Base-by-base conservation (phyloP, 345 rosid genomes). In the Citrus mangshanensis region DNA sequence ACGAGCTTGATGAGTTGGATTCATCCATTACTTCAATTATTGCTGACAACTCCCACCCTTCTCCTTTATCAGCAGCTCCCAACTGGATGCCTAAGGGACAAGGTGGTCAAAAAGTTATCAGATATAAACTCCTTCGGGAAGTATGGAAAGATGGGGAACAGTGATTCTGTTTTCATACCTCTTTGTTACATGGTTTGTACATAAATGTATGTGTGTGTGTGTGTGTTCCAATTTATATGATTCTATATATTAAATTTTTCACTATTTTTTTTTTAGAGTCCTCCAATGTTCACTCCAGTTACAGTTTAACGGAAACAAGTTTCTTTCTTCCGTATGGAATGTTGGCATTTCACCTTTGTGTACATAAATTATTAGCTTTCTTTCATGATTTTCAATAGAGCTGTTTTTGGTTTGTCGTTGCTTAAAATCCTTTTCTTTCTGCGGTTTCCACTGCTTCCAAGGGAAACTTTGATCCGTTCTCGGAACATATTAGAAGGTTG, bases 1-100 rank as follows among this genome's bases (percentile, higher is more conserved):
- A 93, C 30, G 99, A 93, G 85, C 92, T 93, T 12, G 95, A 91
- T 25, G 97, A 92, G 80, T 80, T 93, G 81, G 99, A 91, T 86
- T 87, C 96, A 5, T 91, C 94, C 2, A 67, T 92, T 37, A 83
- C 83, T 73, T 87, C 97, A 0, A 85, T 93, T 64, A n/a, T 82
- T 46, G 67, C 81, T 2, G 91, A 88, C 61, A 87, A 86, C 77
- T 42, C 81, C 68, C 76, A 68, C 59, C 77, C 77, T 82, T 85
- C 82, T 79, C 79, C 86, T n/a, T 28, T 80, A 63, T 80, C 88
- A 25, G 69, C 63, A 54, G 70, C 89, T 30, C 83, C 88, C n/a
- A 80, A 84, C 49, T 85, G 89, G 91, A 75, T 87, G 89, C 88
- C 82, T 0, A 82, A 79, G 28, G 90, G 85, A 80, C 82, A 80